These are phyloP conservation scores for Phytophthora pini DNA, from an alignment of 352 stramenopile genomes.

Conservation along the genomic window DNA sequence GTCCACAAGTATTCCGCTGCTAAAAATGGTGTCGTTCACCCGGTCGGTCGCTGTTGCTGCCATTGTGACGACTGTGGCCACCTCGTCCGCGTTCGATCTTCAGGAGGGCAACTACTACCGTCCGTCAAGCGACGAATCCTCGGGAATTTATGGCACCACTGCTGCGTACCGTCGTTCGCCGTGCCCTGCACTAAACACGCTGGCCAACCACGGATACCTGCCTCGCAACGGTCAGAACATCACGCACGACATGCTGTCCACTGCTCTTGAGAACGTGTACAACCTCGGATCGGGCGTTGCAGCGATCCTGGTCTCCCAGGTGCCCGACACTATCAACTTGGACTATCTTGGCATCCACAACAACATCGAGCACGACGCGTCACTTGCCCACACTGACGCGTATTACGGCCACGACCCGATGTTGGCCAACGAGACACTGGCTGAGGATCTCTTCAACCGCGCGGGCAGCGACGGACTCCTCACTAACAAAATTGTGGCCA, in stretches of 20 bases:
- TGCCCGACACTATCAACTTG: conserved; percentile 39
- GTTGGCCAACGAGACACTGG: conserved; percentile 30
- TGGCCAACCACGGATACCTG: conserved; percentile 59
- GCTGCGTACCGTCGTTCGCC: conserved; percentile 38
- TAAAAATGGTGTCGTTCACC: conserved; percentile 17
- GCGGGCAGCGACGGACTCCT: conserved; percentile 28
- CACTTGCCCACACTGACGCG: conserved; percentile 45
- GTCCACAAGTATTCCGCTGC: conserved; percentile 3
- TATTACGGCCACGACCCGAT: conserved; percentile 43
- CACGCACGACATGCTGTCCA: conserved; percentile 28
- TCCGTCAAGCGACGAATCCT: conserved; percentile 22
- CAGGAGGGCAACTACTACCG: conserved; percentile 39
- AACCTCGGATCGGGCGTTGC: conserved; percentile 37
- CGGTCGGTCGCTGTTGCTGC: conserved; percentile 12
- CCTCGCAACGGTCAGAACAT: conserved; percentile 49
- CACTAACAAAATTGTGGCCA: conserved; percentile 32
- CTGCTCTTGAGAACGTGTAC: conserved; percentile 39
- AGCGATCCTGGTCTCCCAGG: conserved; percentile 27
- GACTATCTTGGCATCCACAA: conserved; percentile 53
- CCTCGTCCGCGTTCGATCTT: conserved; percentile 17
- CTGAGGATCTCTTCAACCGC: conserved; percentile 35
- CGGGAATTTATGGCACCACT: conserved; percentile 32
- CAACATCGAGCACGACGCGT: conserved; percentile 56
- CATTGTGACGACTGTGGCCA: conserved; percentile 7
- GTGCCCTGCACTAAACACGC: conserved; percentile 55